Percentiles rank a stretch among this genome's conserved stretches.
Evolutionary conservation across 768 basidiomycete genomes (phyloP).

Genomic region (Russula sp.): DNA sequence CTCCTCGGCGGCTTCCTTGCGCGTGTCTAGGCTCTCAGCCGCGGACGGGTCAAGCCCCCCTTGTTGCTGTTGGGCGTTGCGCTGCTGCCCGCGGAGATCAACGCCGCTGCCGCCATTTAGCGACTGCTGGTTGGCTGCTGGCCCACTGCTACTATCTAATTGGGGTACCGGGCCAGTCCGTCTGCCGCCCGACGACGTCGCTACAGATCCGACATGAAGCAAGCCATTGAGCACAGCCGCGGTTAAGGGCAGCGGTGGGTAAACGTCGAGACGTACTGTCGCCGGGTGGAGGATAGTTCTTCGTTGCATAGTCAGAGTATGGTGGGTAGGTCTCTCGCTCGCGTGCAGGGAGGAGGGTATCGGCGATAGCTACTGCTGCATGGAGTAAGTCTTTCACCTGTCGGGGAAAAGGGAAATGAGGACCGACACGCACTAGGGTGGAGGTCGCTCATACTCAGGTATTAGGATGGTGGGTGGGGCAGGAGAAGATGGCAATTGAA

Average conservation of each 20-base stretch:
- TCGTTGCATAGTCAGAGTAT: constrained; percentile 16
- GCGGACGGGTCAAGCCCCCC: constrained; percentile 11
- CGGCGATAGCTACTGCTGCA: neutral
- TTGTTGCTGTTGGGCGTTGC: neutral
- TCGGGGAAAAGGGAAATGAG: neutral
- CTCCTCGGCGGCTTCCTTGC: constrained; percentile 18
- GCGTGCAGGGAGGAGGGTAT: constrained; percentile 1
- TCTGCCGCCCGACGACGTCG: constrained; percentile 20
- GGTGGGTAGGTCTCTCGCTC: constrained; percentile 5
- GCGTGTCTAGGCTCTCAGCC: constrained; percentile 17
- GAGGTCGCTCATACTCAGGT: constrained; percentile 9
- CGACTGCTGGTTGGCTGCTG: neutral
- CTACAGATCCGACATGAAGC: neutral
- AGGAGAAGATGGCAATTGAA: too few species aligned
- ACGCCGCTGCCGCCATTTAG: neutral
- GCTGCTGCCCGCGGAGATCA: constrained; percentile 1
- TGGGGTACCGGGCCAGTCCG: constrained; percentile 1
- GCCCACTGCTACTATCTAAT: neutral
- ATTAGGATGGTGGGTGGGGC: neutral
- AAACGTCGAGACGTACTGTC: constrained; percentile 10
- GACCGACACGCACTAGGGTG: constrained; percentile 10
- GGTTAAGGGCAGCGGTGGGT: too few species aligned
- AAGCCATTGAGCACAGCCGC: neutral
- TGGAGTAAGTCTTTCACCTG: neutral
- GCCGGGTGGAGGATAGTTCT: constrained; percentile 21